These are phyloP conservation scores for Scheffersomyces lignosus DNA, from an alignment of 805 yeast genomes.

Conservation along the genomic window DNA sequence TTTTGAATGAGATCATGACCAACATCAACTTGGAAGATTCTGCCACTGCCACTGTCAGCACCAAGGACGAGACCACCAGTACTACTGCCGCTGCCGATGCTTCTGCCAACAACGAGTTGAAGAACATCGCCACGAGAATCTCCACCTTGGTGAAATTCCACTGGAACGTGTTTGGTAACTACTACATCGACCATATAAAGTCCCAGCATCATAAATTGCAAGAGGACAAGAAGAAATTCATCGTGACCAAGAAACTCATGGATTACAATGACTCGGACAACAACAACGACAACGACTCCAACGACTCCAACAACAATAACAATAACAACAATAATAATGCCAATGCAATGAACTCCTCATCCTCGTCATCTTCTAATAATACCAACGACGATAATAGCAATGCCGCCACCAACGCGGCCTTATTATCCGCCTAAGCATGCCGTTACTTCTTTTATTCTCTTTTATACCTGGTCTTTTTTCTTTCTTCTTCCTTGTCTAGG, in stretches of 20 bases:
- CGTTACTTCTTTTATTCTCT: not conserved
- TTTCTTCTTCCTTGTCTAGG: not conserved
- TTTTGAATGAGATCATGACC: slow-evolving; percentile 37
- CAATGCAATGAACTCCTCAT: slow-evolving; percentile 2
- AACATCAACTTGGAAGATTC: slow-evolving; percentile 9
- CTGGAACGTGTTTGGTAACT: slow-evolving; percentile 78
- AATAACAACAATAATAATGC: slow-evolving; percentile 4
- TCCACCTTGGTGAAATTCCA: slow-evolving; percentile 72
- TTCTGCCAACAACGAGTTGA: slow-evolving; percentile 44
- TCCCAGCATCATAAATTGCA: slow-evolving; percentile 15
- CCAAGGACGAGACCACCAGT: slow-evolving; percentile 3
- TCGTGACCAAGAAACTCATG: not conserved
- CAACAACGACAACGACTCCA: slow-evolving; percentile 2
- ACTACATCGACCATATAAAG: slow-evolving; percentile 48
- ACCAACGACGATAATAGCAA: slow-evolving; percentile 6
- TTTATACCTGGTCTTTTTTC: not conserved
- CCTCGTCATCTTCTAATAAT: slow-evolving; percentile 1
- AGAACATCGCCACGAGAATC: slow-evolving; percentile 57
- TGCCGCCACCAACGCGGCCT: slow-evolving; percentile 8
- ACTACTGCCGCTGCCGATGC: slow-evolving; percentile 6
- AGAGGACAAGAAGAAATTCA: slow-evolving; percentile 9
- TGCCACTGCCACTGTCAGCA: slow-evolving; percentile 3
- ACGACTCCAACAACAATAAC: slow-evolving; percentile 3
- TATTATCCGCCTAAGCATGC: slow-evolving; percentile 9
- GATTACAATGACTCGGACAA: slow-evolving; percentile 7